Base-by-base conservation (phyloP, 768 basidiomycete species). In the Russula sp. region DNA sequence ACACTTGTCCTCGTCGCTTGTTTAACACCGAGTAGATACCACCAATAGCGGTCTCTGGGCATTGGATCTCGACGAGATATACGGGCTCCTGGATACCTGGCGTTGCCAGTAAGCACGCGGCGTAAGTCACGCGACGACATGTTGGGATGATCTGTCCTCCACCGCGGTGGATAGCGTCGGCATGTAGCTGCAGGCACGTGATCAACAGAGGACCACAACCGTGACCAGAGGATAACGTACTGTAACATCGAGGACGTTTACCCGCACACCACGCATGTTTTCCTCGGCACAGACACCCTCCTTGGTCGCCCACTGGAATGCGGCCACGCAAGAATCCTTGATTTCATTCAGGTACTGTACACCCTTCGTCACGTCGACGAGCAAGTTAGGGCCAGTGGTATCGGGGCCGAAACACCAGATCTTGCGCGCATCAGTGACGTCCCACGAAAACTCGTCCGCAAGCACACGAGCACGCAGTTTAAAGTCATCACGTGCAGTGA, bases 341-440 rank as follows among this genome's bases (percentile, higher is more conserved):
- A 99, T 99, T 85, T 99, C 97, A 75, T 94, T 96, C 66, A 99
- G 80, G 80, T 97, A 98, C 74, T 99, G 97, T 63, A 97, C 94
- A 80, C 94, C 97, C 85, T 98, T 99, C 71, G 97, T 98, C 70
- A 89, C 91, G 78, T 99, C 97, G 71, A 97, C 93, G 76, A 99
- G 78, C 77, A 99, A 76, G 79, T 99, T 99, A 61, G 97, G 87
- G 50, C 97, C 97, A 68, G 91, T 94, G 56, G 93, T 97, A 68
- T 99, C 97, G 66, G 97, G 97, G 70, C 96, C 97, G 83, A 99
- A 99, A 78, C 91, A 93, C 97, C 97, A 99, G 74, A 99, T 98
- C 84, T 97, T 98, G 73, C 97, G 84, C 70, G 97, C 97, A 72
- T 99, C 97, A 65, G 97, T 97, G 69, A 98, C 95, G 75, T 99